Base-by-base conservation (phyloP, 2,329 filamentous ascomycete genomes). In the Talaromyces islandicus region DNA sequence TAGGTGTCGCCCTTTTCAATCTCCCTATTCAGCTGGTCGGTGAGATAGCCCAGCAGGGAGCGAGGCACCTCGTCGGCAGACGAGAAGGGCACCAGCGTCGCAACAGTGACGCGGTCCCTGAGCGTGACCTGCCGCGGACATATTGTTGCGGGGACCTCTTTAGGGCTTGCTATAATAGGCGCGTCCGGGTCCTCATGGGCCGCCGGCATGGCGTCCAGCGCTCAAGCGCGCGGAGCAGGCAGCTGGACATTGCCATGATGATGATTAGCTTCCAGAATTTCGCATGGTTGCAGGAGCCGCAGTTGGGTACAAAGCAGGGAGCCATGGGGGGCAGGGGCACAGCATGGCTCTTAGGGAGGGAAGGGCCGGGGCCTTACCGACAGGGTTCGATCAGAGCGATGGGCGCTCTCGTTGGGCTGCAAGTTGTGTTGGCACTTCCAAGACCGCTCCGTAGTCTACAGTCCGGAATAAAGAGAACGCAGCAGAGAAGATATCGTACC, bases 1-100 rank as follows among this genome's bases (percentile, higher is more conserved):
- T 96, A 96, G 1, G 92, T 95, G 73, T 96, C 91, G 60, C 92
- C 92, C 74, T 91, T 90, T 70, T 94, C 90, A 69, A 96, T 94
- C 75, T 96, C 92, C 75, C 90, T 88, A 73, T 92, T 93, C 68
- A 96, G 83, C 76, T 94, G 88, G 69, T 91, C 89, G 67, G 85
- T 89, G 53, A 96, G 84, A 70, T 95, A 94, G 43, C 82, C 82
- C 38, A 93, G 80, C 60, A 96, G 80, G 7, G 88, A 87, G 43
- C 81, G 78, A 2, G 92, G 92, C n/a, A 95, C 87, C 70, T 92
- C 85, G 60, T 85, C 80, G 19, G 85, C 84, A n/a, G 88, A 89
- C 19, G 86, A 86, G 73, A 96, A 92, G 10, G 92, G 92, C 56
- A 96, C 83, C 51, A 96, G 81, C 1, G 91, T 95, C 9, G 91